Percentiles rank a stretch among this genome's conserved stretches.
phyloP scores from a whole-genome alignment of 1,284 basidiomycete species.

The Lentinula novae-zelandiae region DNA sequence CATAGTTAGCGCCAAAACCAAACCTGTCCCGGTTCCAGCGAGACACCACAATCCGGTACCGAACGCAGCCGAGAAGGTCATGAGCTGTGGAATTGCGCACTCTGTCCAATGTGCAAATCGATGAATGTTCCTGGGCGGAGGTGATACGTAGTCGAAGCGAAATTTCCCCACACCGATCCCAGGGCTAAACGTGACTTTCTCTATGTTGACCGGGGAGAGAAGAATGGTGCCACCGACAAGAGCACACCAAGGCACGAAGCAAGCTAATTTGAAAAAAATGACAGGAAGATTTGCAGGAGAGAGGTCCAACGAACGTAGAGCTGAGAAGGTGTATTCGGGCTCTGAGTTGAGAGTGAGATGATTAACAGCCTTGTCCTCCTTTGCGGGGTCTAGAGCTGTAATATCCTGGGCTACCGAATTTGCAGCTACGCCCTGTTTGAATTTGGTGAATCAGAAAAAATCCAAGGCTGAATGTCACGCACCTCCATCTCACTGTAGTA shows the following conservation, averaged over 20 bases:
- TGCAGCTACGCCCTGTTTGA: neutral
- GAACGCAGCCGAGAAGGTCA: conserved; percentile 35
- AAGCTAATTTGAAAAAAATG: conserved; percentile 20
- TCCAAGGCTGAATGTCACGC: neutral
- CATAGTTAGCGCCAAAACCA: conserved; percentile 24
- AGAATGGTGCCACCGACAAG: conserved; percentile 41
- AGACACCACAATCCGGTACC: conserved; percentile 23
- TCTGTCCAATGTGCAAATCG: conserved; percentile 44
- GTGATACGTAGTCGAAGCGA: neutral
- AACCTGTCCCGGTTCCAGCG: conserved; percentile 14
- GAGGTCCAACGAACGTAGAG: conserved; percentile 7
- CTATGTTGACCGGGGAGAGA: conserved; percentile 35
- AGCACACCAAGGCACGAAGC: conserved; percentile 47
- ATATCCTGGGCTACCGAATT: neutral
- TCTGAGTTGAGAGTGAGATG: neutral
- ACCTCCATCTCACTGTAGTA: neutral
- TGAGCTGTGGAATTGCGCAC: conserved; percentile 35
- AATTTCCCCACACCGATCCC: conserved; percentile 29
- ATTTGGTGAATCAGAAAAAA: neutral
- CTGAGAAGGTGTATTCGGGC: neutral
- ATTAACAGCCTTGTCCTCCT: neutral
- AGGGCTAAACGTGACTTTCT: conserved; percentile 33
- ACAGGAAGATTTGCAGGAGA: conserved; percentile 8
- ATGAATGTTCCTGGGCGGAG: conserved; percentile 31
- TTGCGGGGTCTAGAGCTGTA: no score